Base-by-base conservation (phyloP, 192 early-diverging fungal genomes). In the Kickxella alabastrina region DNA sequence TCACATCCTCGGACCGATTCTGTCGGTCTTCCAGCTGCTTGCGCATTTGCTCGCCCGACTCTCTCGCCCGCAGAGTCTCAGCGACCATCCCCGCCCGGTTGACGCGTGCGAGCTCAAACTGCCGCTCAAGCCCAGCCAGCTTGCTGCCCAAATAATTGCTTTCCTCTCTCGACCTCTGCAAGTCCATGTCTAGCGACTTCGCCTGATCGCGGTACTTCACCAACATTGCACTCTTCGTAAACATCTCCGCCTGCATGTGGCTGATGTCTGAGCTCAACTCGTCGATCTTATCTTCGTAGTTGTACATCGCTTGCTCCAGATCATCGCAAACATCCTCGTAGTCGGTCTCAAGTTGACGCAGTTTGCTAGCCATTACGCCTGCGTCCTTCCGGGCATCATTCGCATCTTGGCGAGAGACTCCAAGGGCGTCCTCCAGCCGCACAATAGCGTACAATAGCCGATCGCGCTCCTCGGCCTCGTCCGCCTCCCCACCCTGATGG, bases 401-500 rank as follows among this genome's bases (percentile, higher is more conserved):
- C 15, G 54, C 29, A 3, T 49, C 54, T 7, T 27, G 31, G 40
- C 52, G 52, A 3, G 52, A 15, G 21, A 28, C 40, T 23, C 27
- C 26, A 13, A 59, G 56, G 15, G 62, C 51, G 32, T 63, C 57
- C 41, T 75, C 72, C 2, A 68, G 55, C 13, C 36, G 45, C 2
- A 31, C 56, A 43, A 75, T 68, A 3, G 59, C 34, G 3, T 42
- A 35, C 9, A 75, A 42, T 17, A 75, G 60, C 65, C 64, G 38
- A 28, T 57, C 60, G 6, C 65, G 65, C 18, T 52, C 43, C 65
- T 75, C 59, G 21, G 29, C 32, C 24, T 60, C 72, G 10, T 68
- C 72, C 2, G 36, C 63, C 72, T 65, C 68, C 28, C 38, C 49
- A 9, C 72, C 72, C 37, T 68, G 55, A 14, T 65, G 72, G 37